These are phyloP conservation scores for Blastocystis sp. DNA, from an alignment of 352 stramenopile genomes.

Conservation along the genomic window DNA sequence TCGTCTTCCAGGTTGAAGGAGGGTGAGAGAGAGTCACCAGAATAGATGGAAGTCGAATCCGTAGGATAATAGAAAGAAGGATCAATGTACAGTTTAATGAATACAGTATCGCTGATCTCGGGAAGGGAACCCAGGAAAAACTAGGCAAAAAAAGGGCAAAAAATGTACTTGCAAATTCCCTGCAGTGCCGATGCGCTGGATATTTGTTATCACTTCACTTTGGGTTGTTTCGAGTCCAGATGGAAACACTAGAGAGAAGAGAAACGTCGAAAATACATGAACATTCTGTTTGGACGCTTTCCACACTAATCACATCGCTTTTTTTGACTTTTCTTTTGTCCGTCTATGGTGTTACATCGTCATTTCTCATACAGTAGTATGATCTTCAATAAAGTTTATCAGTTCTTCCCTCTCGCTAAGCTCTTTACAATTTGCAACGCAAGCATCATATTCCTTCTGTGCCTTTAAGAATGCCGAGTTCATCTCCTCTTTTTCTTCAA, in stretches of 20 bases:
- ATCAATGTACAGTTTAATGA: not conserved
- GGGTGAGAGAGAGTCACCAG: not conserved
- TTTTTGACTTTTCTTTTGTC: not conserved
- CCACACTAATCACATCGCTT: not conserved
- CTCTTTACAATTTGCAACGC: not conserved
- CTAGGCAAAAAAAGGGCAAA: not conserved
- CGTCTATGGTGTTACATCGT: not conserved
- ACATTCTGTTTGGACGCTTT: not conserved
- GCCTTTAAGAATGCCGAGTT: not conserved
- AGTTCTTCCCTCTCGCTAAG: constrained; percentile 4
- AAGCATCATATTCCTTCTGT: not conserved
- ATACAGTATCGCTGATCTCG: not conserved
- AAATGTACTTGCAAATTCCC: not conserved
- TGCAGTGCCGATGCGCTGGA: not conserved
- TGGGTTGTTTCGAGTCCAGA: not conserved
- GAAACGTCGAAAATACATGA: not conserved
- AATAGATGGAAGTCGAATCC: not conserved
- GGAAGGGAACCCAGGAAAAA: not conserved
- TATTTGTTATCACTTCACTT: not conserved
- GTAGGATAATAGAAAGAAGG: not conserved
- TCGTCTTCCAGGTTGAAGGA: not conserved
- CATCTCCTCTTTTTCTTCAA: not conserved
- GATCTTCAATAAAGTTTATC: constrained; percentile 9
- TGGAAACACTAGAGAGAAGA: not conserved
- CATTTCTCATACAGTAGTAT: not conserved